Evolutionary conservation across 2,329 filamentous ascomycete genomes (phyloP), one percentile per base, ranked within the genome.

Genomic region (Fusarium acutatum): DNA sequence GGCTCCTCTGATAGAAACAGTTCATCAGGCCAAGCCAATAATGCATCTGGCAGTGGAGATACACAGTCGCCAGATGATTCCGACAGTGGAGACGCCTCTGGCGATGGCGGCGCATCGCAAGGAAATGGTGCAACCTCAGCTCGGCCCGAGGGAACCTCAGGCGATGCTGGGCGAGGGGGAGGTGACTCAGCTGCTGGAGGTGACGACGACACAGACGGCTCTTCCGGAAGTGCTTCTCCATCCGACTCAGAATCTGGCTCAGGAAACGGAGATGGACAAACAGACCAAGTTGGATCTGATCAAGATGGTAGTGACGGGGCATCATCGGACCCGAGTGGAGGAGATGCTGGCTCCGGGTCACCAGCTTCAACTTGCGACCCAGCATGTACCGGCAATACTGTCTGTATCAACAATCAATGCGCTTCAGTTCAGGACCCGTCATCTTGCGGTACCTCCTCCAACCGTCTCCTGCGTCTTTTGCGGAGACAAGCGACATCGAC

Each of bases 341-440:
- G 24, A 30, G 14, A 28, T 35, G 17, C 40, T 11, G 26, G 35
- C 13, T 28, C 37, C 18, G 50, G 20, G 35, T 46, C 52, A 26
- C n/a, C 62, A 8, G 10, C 4, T 24, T 44, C 54, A 18, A 30
- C 35, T 10, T 74, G 72, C 17, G 46, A 14, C 20, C 69, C 61
- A 17, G 34, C 30, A 12, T 75, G 72, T 5, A 43, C 58, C 8
- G 28, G 38, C 0, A 69, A 65, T 5, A 30, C 24, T 5, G 44
- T 72, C 7, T 75, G 72, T n/a, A 30, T 75, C 30, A 58, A 60
- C 15, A 44, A 50, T 1, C 28, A 47, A 20, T 75, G 72, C 14
- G 41, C 69, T 46, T 40, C 58, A 7, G 50, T 72, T 18, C 32
- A 43, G 14, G 41, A 66, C 22, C 38, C 72, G 4, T 44, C 58